Evolutionary conservation across 208 protist species (phyloP).

Genomic region (Acanthamoeba culbertsoni): DNA sequence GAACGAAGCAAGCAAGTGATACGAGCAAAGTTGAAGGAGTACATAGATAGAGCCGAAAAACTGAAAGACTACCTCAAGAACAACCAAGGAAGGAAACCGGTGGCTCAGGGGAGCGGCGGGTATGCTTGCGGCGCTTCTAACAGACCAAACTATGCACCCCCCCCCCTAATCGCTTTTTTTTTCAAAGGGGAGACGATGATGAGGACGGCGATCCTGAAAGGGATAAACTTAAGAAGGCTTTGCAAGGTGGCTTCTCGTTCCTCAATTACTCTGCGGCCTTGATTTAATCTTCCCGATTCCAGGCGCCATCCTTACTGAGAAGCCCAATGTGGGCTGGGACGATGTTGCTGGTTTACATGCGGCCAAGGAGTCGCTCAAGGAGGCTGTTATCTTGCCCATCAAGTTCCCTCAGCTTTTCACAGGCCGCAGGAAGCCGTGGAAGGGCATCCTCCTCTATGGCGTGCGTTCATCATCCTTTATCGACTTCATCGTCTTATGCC

Average conservation of each 20-base stretch:
- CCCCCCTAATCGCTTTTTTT: background rate
- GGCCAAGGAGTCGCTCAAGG: constrained; percentile 79
- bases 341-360: constrained; percentile 90
- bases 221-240: constrained; percentile 86
- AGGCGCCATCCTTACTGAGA: constrained; percentile 90
- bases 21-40: constrained; percentile 86
- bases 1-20: constrained; percentile 88
- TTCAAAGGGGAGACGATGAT: constrained; percentile 72
- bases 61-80: constrained; percentile 94
- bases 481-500: constrained; percentile 69
- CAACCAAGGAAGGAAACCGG: constrained; percentile 82
- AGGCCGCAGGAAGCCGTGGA: constrained; percentile 78
- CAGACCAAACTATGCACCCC: background rate
- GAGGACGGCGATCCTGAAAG: constrained; percentile 90
- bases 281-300: background rate
- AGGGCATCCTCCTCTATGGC: constrained; percentile 80
- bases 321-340: constrained; percentile 93
- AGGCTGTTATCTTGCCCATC: constrained; percentile 82
- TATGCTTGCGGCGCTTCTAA: background rate
- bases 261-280: background rate
- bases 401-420: constrained; percentile 84
- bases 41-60: constrained; percentile 93
- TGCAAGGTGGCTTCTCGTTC: constrained; percentile 69
- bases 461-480: constrained; percentile 59
- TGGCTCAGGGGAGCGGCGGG: constrained; percentile 25